These are phyloP conservation scores for Delphinella strobiligena DNA, from an alignment of 2,329 filamentous ascomycete genomes.

Conservation along the genomic window DNA sequence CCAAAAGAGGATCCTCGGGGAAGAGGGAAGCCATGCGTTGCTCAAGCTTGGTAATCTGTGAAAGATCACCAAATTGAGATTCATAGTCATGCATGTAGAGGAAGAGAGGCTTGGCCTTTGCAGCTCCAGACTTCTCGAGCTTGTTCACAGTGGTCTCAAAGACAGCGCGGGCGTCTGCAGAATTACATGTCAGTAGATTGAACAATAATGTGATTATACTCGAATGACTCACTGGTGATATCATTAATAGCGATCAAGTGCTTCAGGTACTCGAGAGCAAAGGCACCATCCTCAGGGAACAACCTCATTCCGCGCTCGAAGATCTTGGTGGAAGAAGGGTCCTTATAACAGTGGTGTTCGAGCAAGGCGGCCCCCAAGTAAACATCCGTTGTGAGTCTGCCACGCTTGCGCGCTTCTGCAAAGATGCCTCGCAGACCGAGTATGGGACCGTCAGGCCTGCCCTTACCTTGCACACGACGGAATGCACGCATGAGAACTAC, in stretches of 20 bases:
- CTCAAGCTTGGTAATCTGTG: constrained; percentile 83
- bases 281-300: constrained; percentile 86
- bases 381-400: constrained; percentile 83
- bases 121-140: constrained; percentile 62
- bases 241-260: constrained; percentile 88
- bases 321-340: constrained; percentile 83
- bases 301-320: constrained; percentile 88
- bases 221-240: constrained; percentile 62
- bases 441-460: constrained; percentile 41
- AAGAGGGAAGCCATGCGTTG: constrained; percentile 89
- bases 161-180: constrained; percentile 75
- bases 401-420: constrained; percentile 73
- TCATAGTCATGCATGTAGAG: constrained; percentile 92
- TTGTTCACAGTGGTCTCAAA: constrained; percentile 89
- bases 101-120: constrained; percentile 75
- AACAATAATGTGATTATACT: constrained; percentile 11
- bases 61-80: constrained; percentile 82
- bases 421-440: constrained; percentile 79
- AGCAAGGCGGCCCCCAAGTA: constrained; percentile 89
- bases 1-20: constrained; percentile 68
- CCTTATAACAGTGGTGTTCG: constrained; percentile 93
- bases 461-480: constrained; percentile 81
- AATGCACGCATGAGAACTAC: constrained; percentile 89
- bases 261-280: constrained; percentile 92
- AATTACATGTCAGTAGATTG: constrained; percentile 9